Conservation (phyloP, 306 rosid genomes). For the Malus asiatica region DNA sequence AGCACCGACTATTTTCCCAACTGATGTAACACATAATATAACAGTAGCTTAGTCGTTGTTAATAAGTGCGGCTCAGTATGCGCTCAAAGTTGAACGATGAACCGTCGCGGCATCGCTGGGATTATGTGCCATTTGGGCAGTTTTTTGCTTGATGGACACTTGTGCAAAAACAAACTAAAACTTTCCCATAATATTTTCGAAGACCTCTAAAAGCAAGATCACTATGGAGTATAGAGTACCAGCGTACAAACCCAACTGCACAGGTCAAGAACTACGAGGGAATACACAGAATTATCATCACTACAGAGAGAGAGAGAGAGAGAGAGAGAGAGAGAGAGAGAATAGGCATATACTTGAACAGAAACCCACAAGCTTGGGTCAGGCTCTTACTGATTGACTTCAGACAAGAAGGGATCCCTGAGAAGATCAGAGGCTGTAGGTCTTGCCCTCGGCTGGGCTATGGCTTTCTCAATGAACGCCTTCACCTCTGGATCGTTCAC, state of each 20-base stretch:
- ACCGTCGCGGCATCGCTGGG: too few species aligned
- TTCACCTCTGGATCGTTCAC: conserved; percentile 58
- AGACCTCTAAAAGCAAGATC: neutral
- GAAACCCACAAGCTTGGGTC: conserved; percentile 11
- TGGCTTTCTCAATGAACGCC: conserved; percentile 75
- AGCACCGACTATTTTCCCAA: too few species aligned
- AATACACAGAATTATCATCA: neutral
- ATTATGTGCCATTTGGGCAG: too few species aligned
- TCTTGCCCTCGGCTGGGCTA: conserved; percentile 78
- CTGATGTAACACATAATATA: too few species aligned
- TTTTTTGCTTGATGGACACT: too few species aligned
- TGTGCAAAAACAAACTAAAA: too few species aligned
- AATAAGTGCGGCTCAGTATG: too few species aligned
- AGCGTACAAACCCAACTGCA: neutral
- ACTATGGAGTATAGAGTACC: neutral
- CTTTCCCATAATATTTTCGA: neutral
- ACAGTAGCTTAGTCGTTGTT: too few species aligned
- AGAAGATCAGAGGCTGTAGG: conserved; percentile 88
- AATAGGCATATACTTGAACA: conserved; percentile 4
- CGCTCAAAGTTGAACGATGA: too few species aligned
- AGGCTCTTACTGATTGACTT: conserved; percentile 38
- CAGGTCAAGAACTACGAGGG: neutral
- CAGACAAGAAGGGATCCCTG: conserved; percentile 70
- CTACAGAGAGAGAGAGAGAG: neutral
- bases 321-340: neutral